Base-by-base conservation (phyloP, 2,329 filamentous ascomycete species). In the Xylariales sp. region DNA sequence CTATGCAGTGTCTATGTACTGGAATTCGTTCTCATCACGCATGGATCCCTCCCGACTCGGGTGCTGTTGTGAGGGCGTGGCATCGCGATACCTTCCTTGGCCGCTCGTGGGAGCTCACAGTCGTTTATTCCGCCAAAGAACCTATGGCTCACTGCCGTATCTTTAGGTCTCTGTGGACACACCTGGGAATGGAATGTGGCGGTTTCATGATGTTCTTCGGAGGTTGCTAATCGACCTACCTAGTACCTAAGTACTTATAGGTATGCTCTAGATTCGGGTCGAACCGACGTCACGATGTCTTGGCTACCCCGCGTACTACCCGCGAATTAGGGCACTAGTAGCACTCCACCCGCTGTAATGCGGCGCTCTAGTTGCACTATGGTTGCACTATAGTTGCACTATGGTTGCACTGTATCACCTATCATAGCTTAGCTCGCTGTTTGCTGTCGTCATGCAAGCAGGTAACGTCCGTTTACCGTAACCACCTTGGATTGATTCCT, bases 271-370 rank as follows among this genome's bases (percentile, higher is more conserved):
- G 23, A 23, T 23, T 55, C 34, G 66, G 66, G 8, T 53, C 39
- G 43, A 65, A 16, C 66, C 63, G 63, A 69, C 67, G 67, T 69
- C 67, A 67, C 58, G 23, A 39, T 18, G 23, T 57, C 55, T 28
- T 54, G 39, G 57, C 50, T 66, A 63, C 67, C 67, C 67, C 67
- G 67, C 67, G 59, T 55, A 48, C 30, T 66, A 63, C 67, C 67
- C 67, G 67, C 67, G 59, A 59, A 48, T 39, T 53, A 49, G n/a
- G 3, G 43, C 55, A 9, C n/a, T 64, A 64, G 64, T 48, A 46
- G n/a, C 30, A 16, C 55, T n/a, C 50, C 50, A 48, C 50, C 23
- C 39, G 16, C 43, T 36, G 56, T 43, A 56, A n/a, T 55, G 43
- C 50, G 48, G 64, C 46, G 41, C 23, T 23, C 23, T 23, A 23